phyloP scores from a whole-genome alignment of 78 protist genomes.

The Anaeramoeba ignava region DNA sequence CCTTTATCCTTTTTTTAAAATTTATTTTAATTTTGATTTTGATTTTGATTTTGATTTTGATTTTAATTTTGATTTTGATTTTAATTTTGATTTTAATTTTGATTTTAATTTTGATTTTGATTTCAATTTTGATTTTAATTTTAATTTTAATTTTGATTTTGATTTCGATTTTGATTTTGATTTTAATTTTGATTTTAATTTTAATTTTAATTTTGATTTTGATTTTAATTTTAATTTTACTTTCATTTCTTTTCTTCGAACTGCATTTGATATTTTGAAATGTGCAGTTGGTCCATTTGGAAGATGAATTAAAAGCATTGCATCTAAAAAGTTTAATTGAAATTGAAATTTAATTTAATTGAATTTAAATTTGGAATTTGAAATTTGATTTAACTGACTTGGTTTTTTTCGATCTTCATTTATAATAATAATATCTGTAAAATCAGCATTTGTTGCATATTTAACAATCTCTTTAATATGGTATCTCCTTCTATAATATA shows the following conservation, averaged over 20 bases:
- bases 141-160: no score
- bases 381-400: constrained; percentile 13
- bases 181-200: no score
- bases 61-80: no score
- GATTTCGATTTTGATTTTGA: no score
- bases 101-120: no score
- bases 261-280: constrained; percentile 55
- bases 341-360: not conserved
- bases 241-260: constrained; percentile 36
- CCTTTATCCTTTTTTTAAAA: no score
- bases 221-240: constrained; percentile 5
- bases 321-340: constrained; percentile 15
- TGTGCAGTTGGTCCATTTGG: constrained; percentile 94
- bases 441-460: constrained; percentile 52
- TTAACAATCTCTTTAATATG: constrained; percentile 34
- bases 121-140: no score
- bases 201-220: no score
- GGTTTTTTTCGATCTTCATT: constrained; percentile 47
- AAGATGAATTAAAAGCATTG: constrained; percentile 64
- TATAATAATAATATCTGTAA: constrained; percentile 79
- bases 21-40: no score
- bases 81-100: no score
- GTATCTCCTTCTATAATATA: constrained; percentile 34
- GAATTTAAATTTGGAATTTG: not conserved
- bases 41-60: no score